Base-by-base conservation (phyloP, 441 rosid species). In the Gossypium gossypioides region DNA sequence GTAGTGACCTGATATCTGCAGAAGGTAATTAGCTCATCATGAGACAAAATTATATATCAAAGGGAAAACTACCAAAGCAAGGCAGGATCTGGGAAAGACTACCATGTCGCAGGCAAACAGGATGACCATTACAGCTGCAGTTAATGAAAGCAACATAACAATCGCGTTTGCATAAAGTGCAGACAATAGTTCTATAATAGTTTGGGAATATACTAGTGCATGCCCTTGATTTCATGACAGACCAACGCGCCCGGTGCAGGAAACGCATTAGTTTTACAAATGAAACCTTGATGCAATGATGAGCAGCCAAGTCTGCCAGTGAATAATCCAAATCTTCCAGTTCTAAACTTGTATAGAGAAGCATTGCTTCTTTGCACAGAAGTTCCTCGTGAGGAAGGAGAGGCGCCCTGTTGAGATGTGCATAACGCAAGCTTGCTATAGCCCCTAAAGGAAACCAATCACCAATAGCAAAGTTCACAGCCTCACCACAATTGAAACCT, bases 401-500 rank as follows among this genome's bases (percentile, higher is more conserved):
- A 62, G 99, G 98, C 74, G 85, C 74, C 83, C 97, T 86, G 78
- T 87, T 91, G 37, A 96, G 97, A 77, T 83, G 85, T 48, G 97
- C 97, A 83, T 96, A 96, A 5, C 98, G 96, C 76, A 84, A 79
- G 79, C 98, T 93, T 27, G 99, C 97, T 48, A 93, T 81, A 64
- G 98, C 92, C 76, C 99, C 98, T 69, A 90, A 78, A 72, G 92
- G 88, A 82, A 96, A 96, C 99, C 99, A 96, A 77, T 96, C 96
- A 68, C 93, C 91, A 81, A 86, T 89, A 34, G 98, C 98, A 81
- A 96, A 96, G 83, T 96, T 96, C 77, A 96, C 99, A 71, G 99
- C 99, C 87, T 96, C 99, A 1, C 99, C 98, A 74, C 99, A 96
- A 79, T 96, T 96, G 78, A 96, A 96, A 63, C 99, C 99, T 96